Evolutionary conservation across 1,284 basidiomycete species (phyloP).

Genomic region (Bothia castanella): DNA sequence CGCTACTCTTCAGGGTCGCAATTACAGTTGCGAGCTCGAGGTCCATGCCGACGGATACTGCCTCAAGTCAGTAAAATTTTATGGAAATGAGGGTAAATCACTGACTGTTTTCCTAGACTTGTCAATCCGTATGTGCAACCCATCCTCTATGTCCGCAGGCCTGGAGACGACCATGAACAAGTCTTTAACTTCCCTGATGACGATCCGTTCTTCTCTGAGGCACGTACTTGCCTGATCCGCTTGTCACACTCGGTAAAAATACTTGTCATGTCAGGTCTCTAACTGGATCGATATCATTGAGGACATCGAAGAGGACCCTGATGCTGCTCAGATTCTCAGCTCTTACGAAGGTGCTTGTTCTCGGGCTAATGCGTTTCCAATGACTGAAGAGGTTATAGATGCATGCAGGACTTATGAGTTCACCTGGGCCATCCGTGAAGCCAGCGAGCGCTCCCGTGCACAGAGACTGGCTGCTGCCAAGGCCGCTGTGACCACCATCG

Average conservation of each 20-base stretch:
- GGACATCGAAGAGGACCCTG: slow-evolving; percentile 70
- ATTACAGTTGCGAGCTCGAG: slow-evolving; percentile 92
- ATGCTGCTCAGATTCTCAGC: slow-evolving; percentile 67
- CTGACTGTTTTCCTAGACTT: slow-evolving; percentile 46
- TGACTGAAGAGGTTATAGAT: slow-evolving; percentile 45
- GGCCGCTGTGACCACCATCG: slow-evolving; percentile 12
- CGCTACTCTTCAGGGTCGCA: slow-evolving; percentile 82
- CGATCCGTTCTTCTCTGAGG: slow-evolving; percentile 89
- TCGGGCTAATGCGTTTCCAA: background rate
- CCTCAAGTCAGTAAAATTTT: slow-evolving; percentile 53
- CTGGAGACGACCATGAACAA: slow-evolving; percentile 83
- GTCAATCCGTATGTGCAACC: slow-evolving; percentile 88
- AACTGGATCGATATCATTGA: slow-evolving; percentile 82
- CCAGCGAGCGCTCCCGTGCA: slow-evolving; percentile 59
- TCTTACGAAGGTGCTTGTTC: slow-evolving; percentile 61
- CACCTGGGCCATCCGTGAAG: slow-evolving; percentile 82
- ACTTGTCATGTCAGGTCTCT: slow-evolving; percentile 47
- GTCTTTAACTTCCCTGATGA: slow-evolving; percentile 75
- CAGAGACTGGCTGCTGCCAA: slow-evolving; percentile 28
- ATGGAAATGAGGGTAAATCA: slow-evolving; percentile 4
- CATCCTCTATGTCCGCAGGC: slow-evolving; percentile 77
- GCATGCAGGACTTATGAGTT: slow-evolving; percentile 85
- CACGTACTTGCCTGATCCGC: slow-evolving; percentile 9
- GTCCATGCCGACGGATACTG: slow-evolving; percentile 87
- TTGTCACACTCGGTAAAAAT: background rate